phyloP scores from a whole-genome alignment of 441 rosid genomes.

The Gossypium schwendimanii region DNA sequence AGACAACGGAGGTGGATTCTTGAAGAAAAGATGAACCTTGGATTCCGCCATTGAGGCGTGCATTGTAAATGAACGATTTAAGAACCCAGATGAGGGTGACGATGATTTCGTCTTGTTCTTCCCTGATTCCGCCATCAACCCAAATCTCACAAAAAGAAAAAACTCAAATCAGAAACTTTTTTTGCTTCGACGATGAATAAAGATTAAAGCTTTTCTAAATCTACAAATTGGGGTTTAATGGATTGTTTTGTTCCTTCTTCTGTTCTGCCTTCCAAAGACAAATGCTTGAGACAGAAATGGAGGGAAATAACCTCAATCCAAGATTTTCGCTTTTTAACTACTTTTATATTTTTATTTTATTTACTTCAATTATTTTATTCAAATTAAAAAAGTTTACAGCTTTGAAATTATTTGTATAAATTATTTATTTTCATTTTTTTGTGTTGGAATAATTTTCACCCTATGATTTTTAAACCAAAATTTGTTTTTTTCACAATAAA shows the following conservation, averaged over 20 bases:
- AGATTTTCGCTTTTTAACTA: no score
- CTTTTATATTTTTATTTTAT: no score
- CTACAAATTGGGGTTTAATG: neutral
- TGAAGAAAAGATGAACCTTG: conserved; percentile 21
- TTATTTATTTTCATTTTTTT: no score
- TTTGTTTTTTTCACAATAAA: neutral
- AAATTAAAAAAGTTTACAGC: no score
- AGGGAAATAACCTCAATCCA: no score
- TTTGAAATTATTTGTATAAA: no score
- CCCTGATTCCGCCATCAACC: neutral
- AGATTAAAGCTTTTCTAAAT: neutral
- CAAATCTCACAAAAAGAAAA: neutral
- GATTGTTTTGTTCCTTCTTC: neutral
- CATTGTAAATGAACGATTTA: conserved; percentile 57
- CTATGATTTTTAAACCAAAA: neutral
- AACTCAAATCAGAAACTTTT: neutral
- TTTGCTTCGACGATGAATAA: neutral
- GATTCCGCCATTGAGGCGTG: conserved; percentile 28
- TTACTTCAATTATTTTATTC: no score
- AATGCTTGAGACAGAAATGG: no score
- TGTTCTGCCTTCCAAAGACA: neutral
- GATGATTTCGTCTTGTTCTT: neutral
- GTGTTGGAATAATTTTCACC: neutral
- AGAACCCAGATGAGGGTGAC: conserved; percentile 16
- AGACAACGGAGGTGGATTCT: conserved; percentile 23